Conservation (phyloP, 2,329 filamentous ascomycete genomes). For the Monilinia aucupariae region DNA sequence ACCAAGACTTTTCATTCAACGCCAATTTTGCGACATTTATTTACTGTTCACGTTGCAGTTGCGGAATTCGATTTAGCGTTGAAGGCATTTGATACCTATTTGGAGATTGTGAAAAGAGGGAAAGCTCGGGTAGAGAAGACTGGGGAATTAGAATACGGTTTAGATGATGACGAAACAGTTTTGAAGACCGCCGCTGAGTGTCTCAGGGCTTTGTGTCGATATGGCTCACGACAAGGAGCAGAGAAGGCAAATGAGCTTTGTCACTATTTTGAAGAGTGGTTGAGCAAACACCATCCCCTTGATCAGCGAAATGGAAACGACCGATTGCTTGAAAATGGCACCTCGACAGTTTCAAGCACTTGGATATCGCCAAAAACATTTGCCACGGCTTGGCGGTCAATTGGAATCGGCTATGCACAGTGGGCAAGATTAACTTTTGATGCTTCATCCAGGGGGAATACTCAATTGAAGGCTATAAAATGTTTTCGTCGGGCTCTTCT, state of each 20-base stretch:
- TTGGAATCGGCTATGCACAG: constrained; percentile 79
- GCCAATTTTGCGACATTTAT: constrained; percentile 76
- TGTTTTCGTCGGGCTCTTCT: constrained; percentile 69
- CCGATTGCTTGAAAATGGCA: constrained; percentile 22
- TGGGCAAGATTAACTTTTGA: constrained; percentile 83
- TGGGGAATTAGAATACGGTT: constrained; percentile 60
- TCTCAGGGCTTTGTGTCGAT: constrained; percentile 74
- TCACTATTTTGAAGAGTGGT: constrained; percentile 66
- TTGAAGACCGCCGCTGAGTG: constrained; percentile 75
- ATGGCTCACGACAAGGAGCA: constrained; percentile 67
- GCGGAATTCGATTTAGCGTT: constrained; percentile 90
- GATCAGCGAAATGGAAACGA: constrained; percentile 21
- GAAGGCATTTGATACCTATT: constrained; percentile 85
- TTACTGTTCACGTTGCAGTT: constrained; percentile 78
- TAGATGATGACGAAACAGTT: constrained; percentile 75
- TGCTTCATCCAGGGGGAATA: constrained; percentile 60
- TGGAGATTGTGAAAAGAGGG: constrained; percentile 79
- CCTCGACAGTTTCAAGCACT: constrained; percentile 21
- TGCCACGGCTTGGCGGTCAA: constrained; percentile 71
- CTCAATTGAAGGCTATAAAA: constrained; percentile 72
- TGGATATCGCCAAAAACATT: constrained; percentile 55
- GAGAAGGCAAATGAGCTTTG: constrained; percentile 73
- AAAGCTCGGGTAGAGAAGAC: constrained; percentile 80
- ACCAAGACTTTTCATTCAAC: constrained; percentile 96
- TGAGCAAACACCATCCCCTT: constrained; percentile 51